These are phyloP conservation scores for Sonneratia caseolaris DNA, from an alignment of 345 rosid genomes.

Conservation along the genomic window DNA sequence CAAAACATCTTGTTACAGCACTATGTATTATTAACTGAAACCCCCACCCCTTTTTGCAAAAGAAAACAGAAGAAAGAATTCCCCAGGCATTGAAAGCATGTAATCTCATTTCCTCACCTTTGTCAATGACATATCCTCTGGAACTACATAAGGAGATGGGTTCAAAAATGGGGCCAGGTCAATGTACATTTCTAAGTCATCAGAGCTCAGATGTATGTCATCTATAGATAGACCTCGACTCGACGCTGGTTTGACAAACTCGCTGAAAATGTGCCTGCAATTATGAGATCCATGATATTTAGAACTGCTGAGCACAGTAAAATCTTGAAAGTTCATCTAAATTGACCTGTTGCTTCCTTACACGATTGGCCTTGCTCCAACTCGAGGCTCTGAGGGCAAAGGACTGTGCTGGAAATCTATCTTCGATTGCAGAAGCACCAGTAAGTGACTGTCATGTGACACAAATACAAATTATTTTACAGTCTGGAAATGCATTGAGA, in stretches of 20 bases:
- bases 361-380: conserved; percentile 46
- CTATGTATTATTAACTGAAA: no score
- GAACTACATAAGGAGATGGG: conserved; percentile 89
- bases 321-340: conserved; percentile 1
- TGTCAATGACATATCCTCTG: conserved; percentile 97
- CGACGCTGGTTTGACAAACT: conserved; percentile 88
- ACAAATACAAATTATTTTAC: neutral
- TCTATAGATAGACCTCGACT: conserved; percentile 81
- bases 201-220: conserved; percentile 66
- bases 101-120: conserved; percentile 38
- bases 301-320: neutral
- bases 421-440: conserved; percentile 93
- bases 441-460: conserved; percentile 59
- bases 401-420: conserved; percentile 96
- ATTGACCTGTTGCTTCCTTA: conserved; percentile 13
- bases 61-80: neutral
- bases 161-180: conserved; percentile 92
- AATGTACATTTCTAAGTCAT: conserved; percentile 95
- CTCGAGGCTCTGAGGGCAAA: conserved; percentile 55
- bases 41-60: neutral
- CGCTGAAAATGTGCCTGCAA: conserved; percentile 76
- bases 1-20: neutral
- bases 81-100: neutral
- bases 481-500: neutral
- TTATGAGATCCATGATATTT: neutral